Conservation (phyloP, 306 rosid genomes). For the Acacia melanoxylon region DNA sequence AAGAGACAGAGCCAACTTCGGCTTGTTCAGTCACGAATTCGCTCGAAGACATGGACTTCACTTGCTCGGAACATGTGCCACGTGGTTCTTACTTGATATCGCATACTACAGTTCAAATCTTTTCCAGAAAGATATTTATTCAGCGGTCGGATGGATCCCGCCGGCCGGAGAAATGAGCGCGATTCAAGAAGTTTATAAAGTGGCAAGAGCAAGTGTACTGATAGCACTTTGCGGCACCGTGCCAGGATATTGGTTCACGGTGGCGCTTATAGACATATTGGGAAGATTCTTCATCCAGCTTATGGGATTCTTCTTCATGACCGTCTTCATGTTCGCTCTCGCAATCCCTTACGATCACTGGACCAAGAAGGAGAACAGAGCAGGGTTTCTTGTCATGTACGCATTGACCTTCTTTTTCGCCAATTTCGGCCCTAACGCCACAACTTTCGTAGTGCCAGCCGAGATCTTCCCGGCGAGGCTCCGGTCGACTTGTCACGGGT, state of each 20-base stretch:
- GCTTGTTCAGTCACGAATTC: constrained; percentile 35
- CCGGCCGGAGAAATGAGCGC: constrained; percentile 40
- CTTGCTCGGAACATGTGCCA: constrained; percentile 36
- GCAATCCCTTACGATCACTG: constrained; percentile 36
- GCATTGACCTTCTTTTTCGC: constrained; percentile 53
- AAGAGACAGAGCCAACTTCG: constrained; percentile 7
- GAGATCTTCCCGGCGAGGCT: constrained; percentile 43
- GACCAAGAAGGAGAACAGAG: constrained; percentile 27
- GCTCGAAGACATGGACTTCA: constrained; percentile 35
- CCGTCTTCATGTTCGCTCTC: constrained; percentile 42
- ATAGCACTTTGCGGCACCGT: constrained; percentile 53
- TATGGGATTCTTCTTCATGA: constrained; percentile 50
- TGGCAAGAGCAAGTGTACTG: constrained; percentile 45
- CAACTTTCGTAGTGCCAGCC: constrained; percentile 31
- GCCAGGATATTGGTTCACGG: constrained; percentile 57
- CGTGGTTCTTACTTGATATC: constrained; percentile 53
- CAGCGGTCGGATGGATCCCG: constrained; percentile 52
- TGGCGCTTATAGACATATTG: constrained; percentile 36
- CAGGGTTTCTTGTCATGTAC: constrained; percentile 43
- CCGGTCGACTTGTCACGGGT: constrained; percentile 49
- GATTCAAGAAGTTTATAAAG: constrained; percentile 42
- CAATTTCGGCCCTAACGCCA: constrained; percentile 52
- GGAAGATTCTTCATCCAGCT: constrained; percentile 50
- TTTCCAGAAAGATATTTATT: constrained; percentile 51
- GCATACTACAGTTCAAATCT: constrained; percentile 51